Percentiles rank a stretch among this genome's conserved stretches.
These are phyloP conservation scores for Colletotrichum caudatum DNA, from an alignment of 2,329 filamentous ascomycete species.

Conservation along the genomic window DNA sequence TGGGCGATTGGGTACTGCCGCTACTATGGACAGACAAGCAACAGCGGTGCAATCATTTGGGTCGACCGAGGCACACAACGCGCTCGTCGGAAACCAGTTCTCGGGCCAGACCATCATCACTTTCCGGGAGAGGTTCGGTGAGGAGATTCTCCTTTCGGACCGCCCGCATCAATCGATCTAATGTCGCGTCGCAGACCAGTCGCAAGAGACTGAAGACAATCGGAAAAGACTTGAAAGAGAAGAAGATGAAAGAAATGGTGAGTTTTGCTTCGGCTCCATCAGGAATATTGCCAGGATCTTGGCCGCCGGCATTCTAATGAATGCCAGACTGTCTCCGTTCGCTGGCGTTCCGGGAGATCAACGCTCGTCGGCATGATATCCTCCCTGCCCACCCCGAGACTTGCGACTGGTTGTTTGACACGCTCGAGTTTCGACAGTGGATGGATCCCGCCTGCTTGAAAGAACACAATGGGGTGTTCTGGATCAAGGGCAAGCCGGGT, in stretches of 20 bases:
- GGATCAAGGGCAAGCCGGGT: slow-evolving; percentile 1
- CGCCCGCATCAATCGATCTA: neutral
- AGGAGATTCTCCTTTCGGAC: neutral
- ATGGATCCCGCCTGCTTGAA: neutral
- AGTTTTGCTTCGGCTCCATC: too few relatives aligned
- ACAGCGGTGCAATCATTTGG: neutral
- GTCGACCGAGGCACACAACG: neutral
- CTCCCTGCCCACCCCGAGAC: neutral
- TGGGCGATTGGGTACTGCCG: neutral
- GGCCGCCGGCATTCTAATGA: neutral
- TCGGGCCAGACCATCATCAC: neutral
- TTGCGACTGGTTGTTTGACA: neutral
- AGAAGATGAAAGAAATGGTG: too few relatives aligned
- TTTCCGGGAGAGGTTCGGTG: neutral
- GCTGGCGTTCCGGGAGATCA: neutral
- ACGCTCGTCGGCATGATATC: neutral
- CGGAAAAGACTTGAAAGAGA: too few relatives aligned
- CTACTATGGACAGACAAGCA: neutral
- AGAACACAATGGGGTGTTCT: neutral
- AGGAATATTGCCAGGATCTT: too few relatives aligned
- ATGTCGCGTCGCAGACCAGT: neutral
- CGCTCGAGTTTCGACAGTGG: neutral
- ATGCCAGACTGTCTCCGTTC: neutral
- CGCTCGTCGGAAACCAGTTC: neutral
- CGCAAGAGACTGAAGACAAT: neutral